Evolutionary conservation across 768 basidiomycete species (phyloP).

Genomic region (Mrakia frigida): DNA sequence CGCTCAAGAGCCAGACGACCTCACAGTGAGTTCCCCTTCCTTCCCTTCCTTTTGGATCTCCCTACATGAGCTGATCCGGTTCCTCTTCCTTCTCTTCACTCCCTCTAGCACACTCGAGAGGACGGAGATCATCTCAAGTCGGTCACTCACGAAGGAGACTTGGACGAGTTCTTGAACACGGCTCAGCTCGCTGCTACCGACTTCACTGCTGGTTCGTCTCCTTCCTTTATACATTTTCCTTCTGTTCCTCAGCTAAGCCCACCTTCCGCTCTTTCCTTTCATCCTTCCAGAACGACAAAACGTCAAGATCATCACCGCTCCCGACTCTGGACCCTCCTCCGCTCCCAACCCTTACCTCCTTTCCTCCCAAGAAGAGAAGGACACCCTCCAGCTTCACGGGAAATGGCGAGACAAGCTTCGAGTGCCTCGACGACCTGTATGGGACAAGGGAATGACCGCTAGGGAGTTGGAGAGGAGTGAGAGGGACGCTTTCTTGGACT

Average conservation of each 20-base stretch:
- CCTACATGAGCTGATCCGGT: not conserved
- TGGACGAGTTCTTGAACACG: constrained; percentile 92
- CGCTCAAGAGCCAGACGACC: constrained; percentile 42
- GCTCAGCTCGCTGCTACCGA: constrained; percentile 92
- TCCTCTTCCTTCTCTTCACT: not conserved
- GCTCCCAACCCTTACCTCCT: constrained; percentile 74
- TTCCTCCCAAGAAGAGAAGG: constrained; percentile 71
- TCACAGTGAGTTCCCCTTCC: constrained; percentile 52
- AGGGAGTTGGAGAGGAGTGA: constrained; percentile 81
- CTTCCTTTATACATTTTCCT: not conserved
- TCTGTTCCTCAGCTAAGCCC: not conserved
- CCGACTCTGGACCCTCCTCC: constrained; percentile 33
- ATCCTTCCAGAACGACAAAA: constrained; percentile 44
- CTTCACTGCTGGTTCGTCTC: constrained; percentile 78
- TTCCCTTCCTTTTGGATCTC: constrained; percentile 25
- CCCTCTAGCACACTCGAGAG: constrained; percentile 60
- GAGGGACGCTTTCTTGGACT: constrained; percentile 82
- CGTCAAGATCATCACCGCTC: constrained; percentile 46
- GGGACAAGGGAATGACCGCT: constrained; percentile 74
- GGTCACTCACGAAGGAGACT: constrained; percentile 89
- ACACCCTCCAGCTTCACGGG: constrained; percentile 64
- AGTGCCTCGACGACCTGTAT: constrained; percentile 83
- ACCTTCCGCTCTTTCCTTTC: not conserved
- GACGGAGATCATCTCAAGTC: constrained; percentile 70
- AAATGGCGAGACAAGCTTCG: constrained; percentile 68